Evolutionary conservation across 495 filamentous ascomycete species (phyloP), one percentile per base, ranked within the genome.

Genomic region (Extremus antarcticus): DNA sequence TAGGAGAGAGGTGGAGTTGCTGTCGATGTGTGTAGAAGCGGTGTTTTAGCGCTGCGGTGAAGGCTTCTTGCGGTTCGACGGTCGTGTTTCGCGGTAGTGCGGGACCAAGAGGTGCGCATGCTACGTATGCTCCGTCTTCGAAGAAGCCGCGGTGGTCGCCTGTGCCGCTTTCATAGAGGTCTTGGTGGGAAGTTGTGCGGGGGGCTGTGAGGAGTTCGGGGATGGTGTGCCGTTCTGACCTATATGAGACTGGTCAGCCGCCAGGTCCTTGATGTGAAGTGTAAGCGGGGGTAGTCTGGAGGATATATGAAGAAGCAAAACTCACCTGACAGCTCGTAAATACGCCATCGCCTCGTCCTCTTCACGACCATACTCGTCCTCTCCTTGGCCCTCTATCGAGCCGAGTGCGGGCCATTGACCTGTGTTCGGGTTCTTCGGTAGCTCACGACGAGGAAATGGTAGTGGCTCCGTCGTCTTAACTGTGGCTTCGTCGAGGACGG

Each of bases 101-200:
- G 2, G 59, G 62, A 13, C 59, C 62, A 23, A 63, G 57, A 2
- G 65, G 63, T 1, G 76, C 76, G 1, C 67, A 70, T 13, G 79
- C 83, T 11, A 76, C 76, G 56, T 85, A 90, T n/a, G 84, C 82
- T 35, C 86, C 86, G 62, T 89, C 81, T 23, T 76, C 63, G 61
- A 86, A 87, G 60, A 77, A 83, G 1, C 81, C 86, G 45, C 79
- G 61, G 29, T 69, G 68, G 64, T 80, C 76, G 50, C 71, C 76
- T 21, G 66, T 20, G 2, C 56, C 60, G 21, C 41, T 53, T 4
- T 65, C 59, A 51, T 68, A 66, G 15, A 66, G 47, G 9, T 55
- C 47, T 19, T 58, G 50, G 25, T 64, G 53, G 9, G 35, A 13
- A 11, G 51, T 51, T 16, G 39, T 1, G 2, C n/a, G 9, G 8